Evolutionary conservation across 768 basidiomycete species (phyloP), one percentile per base, ranked within the genome.

Genomic region (Cystobasidium onofrii): DNA sequence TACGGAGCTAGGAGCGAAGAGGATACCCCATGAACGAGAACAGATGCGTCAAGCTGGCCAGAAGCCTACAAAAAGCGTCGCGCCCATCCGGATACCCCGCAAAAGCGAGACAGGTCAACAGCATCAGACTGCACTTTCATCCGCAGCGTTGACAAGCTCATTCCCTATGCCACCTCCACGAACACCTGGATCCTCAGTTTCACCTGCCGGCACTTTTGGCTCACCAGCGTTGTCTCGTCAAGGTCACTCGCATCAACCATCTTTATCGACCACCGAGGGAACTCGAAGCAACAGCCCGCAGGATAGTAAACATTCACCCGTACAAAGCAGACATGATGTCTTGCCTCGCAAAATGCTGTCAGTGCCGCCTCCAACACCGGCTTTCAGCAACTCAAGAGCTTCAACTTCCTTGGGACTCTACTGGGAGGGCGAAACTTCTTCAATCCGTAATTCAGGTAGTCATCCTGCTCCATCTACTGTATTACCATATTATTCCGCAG

Each of bases 141-240:
- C 65, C 3, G 39, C 65, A 25, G 44, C 41, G 12, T 29, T 67
- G 17, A 67, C 65, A 20, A 43, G 25, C 31, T 46, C 41, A 2
- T 67, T 67, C 65, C 65, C 65, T 2, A 43, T 67, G 17, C 65
- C 65, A 52, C 65, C 65, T 50, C 44, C 65, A 1, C 39, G 65
- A 9, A 67, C 65, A 23, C 65, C 65, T n/a, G 31, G 25, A 27
- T 20, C 65, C 31, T 29, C 63, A 27, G 9, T 46, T 54, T 34
- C 41, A 15, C 54, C 20, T 9, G 33, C 57, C 31, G 57, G 57
- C 4, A 29, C 57, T 29, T 60, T 60, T 60, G 57, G 57, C 25
- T 60, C 57, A 20, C 46, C 46, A 3, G 46, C 46, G 23, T 2
- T 60, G 23, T 60, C 57, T 27, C 3, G 29, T 20, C 25, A 34